Base-by-base conservation (phyloP, 495 filamentous ascomycete genomes). In the Aspergillus affinis region DNA sequence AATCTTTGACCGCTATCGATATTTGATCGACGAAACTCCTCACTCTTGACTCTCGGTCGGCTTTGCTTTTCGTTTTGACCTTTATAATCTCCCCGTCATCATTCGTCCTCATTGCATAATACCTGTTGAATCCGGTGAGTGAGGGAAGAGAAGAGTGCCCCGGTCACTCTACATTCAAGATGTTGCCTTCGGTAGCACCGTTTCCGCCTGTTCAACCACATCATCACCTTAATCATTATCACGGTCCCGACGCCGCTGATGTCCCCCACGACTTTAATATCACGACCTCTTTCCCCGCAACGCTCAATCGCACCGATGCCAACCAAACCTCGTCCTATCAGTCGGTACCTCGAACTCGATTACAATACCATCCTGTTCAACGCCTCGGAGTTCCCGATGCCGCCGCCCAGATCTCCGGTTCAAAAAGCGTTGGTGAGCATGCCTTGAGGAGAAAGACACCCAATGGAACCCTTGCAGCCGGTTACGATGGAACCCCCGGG, bases 361-460 rank as follows among this genome's bases (percentile, higher is more conserved):
- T 75, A 12, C 76, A 76, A 60, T 72, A 77, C n/a, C 77, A 80
- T 50, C 77, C 77, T 10, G 62, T 80, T 13, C 76, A 80, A 59
- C 76, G 76, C 23, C 62, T 73, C 53, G 67, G 74, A 41, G 12
- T 59, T 44, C 71, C 62, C 55, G 71, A 75, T 60, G 57, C 59
- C 27, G 58, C 66, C 1, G 62, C 62, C 6, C 63, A 68, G 8
- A 61, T 54, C 52, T 64, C 70, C 17, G 66, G 57, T 17, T 21
- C 63, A 9, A 74, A 71, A 41, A 65, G 64, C 30, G 46, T 69
- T 13, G 72, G 68, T 6, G 92, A 97, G 73, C 86, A 98, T 73
- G 88, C 91, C 55, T 79, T 98, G 46, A 83, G 94, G 61, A 85
- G 94, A 51, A 98, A 98, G 70, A 98, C 94, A 9, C 94, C 94